Evolutionary conservation across 768 basidiomycete genomes (phyloP).

Genomic region (Phaeotremella skinneri): DNA sequence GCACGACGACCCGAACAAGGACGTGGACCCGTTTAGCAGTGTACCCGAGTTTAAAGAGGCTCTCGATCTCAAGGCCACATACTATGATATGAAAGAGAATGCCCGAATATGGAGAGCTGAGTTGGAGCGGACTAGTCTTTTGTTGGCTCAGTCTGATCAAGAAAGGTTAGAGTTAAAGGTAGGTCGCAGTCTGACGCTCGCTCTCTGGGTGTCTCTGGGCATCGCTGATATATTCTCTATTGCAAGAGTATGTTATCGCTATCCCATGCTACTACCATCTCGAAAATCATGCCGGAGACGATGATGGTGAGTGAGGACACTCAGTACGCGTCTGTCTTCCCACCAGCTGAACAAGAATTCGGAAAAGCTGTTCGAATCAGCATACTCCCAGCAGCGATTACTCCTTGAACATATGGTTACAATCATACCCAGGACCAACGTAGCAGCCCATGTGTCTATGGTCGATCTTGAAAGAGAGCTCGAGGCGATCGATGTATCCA

Average conservation of each 20-base stretch:
- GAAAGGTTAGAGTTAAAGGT: not conserved
- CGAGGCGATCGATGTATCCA: not conserved
- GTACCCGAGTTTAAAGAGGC: not conserved
- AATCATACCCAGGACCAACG: not conserved
- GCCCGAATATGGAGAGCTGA: not conserved
- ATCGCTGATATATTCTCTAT: slow-evolving; percentile 1
- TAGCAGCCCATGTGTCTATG: not conserved
- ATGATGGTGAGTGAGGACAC: not conserved
- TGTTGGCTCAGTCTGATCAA: not conserved
- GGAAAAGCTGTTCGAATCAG: not conserved
- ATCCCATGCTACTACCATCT: not conserved
- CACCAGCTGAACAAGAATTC: not conserved
- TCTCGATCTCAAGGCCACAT: not conserved
- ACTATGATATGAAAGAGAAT: not conserved
- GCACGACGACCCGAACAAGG: not conserved
- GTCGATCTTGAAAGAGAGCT: not conserved
- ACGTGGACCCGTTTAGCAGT: not conserved
- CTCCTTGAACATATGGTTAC: not conserved
- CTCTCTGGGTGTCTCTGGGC: not conserved
- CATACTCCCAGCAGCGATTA: not conserved
- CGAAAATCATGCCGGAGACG: not conserved
- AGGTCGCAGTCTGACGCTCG: not conserved
- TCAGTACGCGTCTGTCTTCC: not conserved
- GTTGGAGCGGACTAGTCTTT: not conserved
- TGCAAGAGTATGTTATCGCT: not conserved